phyloP scores from a whole-genome alignment of 129 eudicot genomes.

The Solidago caesia region DNA sequence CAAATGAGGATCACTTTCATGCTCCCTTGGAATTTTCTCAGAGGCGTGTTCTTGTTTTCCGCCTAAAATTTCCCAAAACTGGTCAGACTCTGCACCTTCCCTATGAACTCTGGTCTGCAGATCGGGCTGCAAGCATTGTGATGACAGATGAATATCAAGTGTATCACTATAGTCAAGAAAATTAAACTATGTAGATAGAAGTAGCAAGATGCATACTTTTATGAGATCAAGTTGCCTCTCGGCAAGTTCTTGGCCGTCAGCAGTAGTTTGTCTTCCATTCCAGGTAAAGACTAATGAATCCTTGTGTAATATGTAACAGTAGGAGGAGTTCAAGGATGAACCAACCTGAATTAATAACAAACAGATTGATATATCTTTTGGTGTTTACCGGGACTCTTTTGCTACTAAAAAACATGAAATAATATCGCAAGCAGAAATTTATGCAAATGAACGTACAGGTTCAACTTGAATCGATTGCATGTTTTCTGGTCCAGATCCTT shows the following conservation, averaged over 20 bases:
- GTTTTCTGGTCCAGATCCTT: conserved; percentile 95
- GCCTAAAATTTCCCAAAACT: conserved; percentile 89
- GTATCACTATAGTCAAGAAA: not conserved
- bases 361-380: not conserved
- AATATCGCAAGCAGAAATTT: not conserved
- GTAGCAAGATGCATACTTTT: conserved; percentile 44
- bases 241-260: conserved; percentile 73
- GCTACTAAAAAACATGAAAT: not conserved
- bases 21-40: conserved; percentile 55
- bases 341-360: conserved; percentile 55
- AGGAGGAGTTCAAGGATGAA: conserved; percentile 78
- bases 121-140: conserved; percentile 67
- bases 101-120: conserved; percentile 62
- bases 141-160: conserved; percentile 8
- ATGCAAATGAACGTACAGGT: conserved; percentile 43
- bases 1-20: conserved; percentile 87
- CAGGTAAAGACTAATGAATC: conserved; percentile 65
- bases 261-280: conserved; percentile 65
- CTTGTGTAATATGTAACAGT: conserved; percentile 83
- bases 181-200: conserved; percentile 6
- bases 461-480: conserved; percentile 99
- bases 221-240: conserved; percentile 89
- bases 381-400: not conserved
- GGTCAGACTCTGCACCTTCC: conserved; percentile 79
- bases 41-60: conserved; percentile 57